Base-by-base conservation (phyloP, 169 alveolate genomes). In the Cryptosporidium sp. region DNA sequence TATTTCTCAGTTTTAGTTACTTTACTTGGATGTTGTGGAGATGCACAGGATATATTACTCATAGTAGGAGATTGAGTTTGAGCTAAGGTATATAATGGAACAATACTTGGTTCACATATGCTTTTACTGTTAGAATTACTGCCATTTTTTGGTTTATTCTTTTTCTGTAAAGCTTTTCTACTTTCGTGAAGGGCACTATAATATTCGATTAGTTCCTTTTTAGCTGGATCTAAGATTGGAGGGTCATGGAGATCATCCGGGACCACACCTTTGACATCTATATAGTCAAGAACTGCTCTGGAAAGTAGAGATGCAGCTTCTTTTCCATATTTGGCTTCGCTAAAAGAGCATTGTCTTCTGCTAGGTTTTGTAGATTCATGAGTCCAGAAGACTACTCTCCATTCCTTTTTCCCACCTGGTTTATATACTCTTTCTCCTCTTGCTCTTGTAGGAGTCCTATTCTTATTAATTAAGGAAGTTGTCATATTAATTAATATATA, bases 241-340 rank as follows among this genome's bases (percentile, higher is more conserved):
- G 89, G 89, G 37, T 80, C 89, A 58, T 80, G 89, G 7, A 80
- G 75, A 65, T 80, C 89, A 67, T 80, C 89, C 29, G 89, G 89
- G 9, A 80, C 70, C 5, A 80, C 89, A 21, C 89, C 89, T 41
- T 80, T 80, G 2, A 80, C 89, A 29, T 80, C 89, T 18, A 80
- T 80, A 80, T 80, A 80, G 29, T 80, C 89, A 33, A 80, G 52
- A 10, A 80, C 89, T 14, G 89, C 89, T 43, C 89, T 59, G 12
- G 89, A 80, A 16, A 80, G 45, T 26, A 80, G 26, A 65, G 89
- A 80, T 10, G 89, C 89, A 8, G 89, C 89, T 62, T 80, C 89
- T 48, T 80, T 80, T 2, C 89, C 89, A 35, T 80, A 80, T 45
- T 80, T 80, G 7, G 89, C 89, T 21, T 80, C 89, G 62, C 89